Percentiles rank a stretch among this genome's conserved stretches.
Evolutionary conservation across 2,329 filamentous ascomycete species (phyloP).

Genomic region (Onygenales sp.): DNA sequence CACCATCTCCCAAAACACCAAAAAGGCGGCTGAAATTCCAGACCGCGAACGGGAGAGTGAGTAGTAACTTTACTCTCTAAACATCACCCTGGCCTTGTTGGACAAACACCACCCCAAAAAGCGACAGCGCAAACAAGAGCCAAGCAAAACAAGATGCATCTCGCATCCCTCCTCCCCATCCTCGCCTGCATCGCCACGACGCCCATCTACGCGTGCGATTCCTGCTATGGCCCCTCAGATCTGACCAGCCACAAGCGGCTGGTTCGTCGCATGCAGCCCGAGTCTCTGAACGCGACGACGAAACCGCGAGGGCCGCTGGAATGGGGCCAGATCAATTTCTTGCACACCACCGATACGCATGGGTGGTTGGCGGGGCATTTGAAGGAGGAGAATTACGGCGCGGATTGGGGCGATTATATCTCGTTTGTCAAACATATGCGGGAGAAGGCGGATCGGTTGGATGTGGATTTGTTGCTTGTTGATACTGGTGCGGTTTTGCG

Average conservation of each 20-base stretch:
- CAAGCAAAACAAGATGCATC: neutral
- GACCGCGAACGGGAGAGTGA: no score
- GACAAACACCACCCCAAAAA: no score
- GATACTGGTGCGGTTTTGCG: slow-evolving; percentile 42
- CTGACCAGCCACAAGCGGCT: slow-evolving; percentile 10
- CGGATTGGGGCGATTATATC: slow-evolving; percentile 58
- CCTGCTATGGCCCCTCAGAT: slow-evolving; percentile 14
- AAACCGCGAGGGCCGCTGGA: slow-evolving; percentile 13
- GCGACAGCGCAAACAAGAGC: no score
- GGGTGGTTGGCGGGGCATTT: slow-evolving; percentile 53
- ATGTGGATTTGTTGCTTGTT: slow-evolving; percentile 51
- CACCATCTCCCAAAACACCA: no score
- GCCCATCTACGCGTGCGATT: slow-evolving; percentile 10
- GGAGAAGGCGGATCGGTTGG: slow-evolving; percentile 45
- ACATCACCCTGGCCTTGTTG: no score
- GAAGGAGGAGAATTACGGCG: slow-evolving; percentile 54
- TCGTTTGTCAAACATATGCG: slow-evolving; percentile 53
- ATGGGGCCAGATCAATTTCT: slow-evolving; percentile 55
- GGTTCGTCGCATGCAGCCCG: slow-evolving; percentile 16
- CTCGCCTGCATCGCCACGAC: slow-evolving; percentile 1
- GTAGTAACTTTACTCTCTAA: no score
- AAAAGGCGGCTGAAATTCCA: no score
- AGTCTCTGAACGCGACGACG: slow-evolving; percentile 12
- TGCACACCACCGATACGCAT: slow-evolving; percentile 55
- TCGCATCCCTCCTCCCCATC: neutral